Evolutionary conservation across 805 yeast species (phyloP).

Genomic region (Pichia exigua): DNA sequence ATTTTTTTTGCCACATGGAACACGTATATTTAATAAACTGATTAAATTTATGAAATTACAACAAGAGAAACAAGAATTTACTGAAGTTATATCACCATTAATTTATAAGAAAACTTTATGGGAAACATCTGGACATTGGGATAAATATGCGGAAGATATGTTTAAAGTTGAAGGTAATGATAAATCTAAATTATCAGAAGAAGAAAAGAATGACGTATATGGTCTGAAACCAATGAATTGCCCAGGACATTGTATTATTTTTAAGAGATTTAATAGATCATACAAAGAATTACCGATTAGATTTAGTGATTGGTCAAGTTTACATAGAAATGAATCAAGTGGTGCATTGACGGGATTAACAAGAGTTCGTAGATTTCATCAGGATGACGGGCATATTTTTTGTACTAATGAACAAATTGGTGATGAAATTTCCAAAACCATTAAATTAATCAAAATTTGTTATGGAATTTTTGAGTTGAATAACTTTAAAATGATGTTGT

Average conservation of each 20-base stretch:
- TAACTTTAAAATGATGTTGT: slow-evolving; percentile 55
- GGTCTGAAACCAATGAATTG: slow-evolving; percentile 60
- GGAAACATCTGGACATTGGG: slow-evolving; percentile 96
- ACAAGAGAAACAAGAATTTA: slow-evolving; percentile 72
- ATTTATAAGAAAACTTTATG: slow-evolving; percentile 77
- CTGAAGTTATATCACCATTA: slow-evolving; percentile 89
- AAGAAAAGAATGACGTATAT: slow-evolving; percentile 36
- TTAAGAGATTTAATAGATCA: slow-evolving; percentile 65
- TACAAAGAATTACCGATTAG: slow-evolving; percentile 83
- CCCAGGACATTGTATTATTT: slow-evolving; percentile 76
- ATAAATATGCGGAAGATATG: slow-evolving; percentile 90
- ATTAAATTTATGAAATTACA: slow-evolving; percentile 79
- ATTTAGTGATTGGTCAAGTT: slow-evolving; percentile 79
- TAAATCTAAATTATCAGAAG: slow-evolving; percentile 27
- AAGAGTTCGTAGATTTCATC: slow-evolving; percentile 90
- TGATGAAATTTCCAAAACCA: slow-evolving; percentile 65
- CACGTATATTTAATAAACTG: slow-evolving; percentile 74
- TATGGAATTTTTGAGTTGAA: slow-evolving; percentile 61
- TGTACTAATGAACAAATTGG: slow-evolving; percentile 71
- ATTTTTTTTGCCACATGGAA: slow-evolving; percentile 89
- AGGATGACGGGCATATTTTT: slow-evolving; percentile 96
- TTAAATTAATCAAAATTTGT: slow-evolving; percentile 66
- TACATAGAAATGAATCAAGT: slow-evolving; percentile 90
- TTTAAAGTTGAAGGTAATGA: slow-evolving; percentile 69
- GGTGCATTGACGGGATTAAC: slow-evolving; percentile 93